Evolutionary conservation across 139 green algal genomes (phyloP).

Genomic region (Yamagishiella unicocca): DNA sequence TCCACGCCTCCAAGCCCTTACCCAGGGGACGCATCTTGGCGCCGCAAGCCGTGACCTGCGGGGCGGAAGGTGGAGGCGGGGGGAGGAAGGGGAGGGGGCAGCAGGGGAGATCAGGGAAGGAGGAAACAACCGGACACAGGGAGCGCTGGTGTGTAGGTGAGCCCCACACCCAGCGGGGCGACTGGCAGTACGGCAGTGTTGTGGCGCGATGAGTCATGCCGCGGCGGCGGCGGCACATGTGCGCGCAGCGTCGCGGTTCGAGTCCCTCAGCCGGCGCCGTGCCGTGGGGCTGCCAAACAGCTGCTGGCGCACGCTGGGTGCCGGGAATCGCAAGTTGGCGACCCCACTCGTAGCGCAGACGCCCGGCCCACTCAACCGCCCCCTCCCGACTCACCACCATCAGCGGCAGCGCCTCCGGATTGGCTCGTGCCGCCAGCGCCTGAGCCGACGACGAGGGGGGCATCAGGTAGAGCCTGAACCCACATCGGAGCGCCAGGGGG

Average conservation of each 20-base stretch:
- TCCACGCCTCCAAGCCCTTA: slow-evolving; percentile 44
- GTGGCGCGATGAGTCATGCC: no score
- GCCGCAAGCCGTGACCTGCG: slow-evolving; percentile 42
- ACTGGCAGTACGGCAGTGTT: no score
- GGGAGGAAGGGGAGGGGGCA: not conserved
- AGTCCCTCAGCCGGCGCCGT: no score
- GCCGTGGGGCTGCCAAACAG: no score
- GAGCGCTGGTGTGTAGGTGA: not conserved
- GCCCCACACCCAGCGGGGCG: no score
- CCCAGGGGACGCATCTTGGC: slow-evolving; percentile 44
- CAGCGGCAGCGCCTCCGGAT: not conserved
- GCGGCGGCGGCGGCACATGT: no score
- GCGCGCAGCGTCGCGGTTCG: no score
- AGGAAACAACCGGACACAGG: not conserved
- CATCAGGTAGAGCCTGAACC: slow-evolving; percentile 46
- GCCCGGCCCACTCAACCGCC: not conserved
- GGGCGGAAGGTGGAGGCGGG: not conserved
- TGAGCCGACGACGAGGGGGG: slow-evolving; percentile 8
- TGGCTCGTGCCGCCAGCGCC: not conserved
- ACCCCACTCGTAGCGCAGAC: no score
- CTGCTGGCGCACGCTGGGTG: no score
- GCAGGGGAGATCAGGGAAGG: not conserved
- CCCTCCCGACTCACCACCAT: not conserved
- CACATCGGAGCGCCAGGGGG: no score
- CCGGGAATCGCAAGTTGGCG: no score